Conservation (phyloP, 1,284 basidiomycete species). For the Trametes hirsuta region DNA sequence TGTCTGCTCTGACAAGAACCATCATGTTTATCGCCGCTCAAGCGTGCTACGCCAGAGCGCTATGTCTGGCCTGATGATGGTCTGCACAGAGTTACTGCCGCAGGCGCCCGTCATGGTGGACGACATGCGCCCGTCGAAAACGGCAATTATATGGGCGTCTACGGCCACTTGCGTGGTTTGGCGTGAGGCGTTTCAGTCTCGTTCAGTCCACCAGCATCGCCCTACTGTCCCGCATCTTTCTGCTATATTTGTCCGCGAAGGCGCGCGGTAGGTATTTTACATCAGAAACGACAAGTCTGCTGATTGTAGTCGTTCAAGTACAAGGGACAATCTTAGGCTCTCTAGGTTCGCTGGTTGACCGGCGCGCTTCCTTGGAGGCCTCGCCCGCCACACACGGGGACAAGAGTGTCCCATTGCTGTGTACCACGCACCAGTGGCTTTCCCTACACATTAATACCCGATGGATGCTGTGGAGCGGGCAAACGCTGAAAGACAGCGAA, state of each 20-base stretch:
- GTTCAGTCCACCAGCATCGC: neutral
- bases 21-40: slow-evolving; percentile 1
- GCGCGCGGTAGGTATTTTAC: neutral
- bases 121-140: neutral
- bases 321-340: no score
- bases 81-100: neutral
- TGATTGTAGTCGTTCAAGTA: no score
- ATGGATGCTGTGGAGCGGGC: slow-evolving; percentile 83
- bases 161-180: neutral
- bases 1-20: slow-evolving; percentile 10
- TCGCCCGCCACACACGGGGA: no score
- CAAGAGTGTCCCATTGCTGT: no score
- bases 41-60: neutral
- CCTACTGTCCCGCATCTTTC: neutral
- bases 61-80: slow-evolving; percentile 5
- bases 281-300: no score
- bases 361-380: no score
- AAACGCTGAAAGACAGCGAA: slow-evolving; percentile 67
- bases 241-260: neutral
- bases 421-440: no score
- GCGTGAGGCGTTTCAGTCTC: neutral
- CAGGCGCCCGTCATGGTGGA: slow-evolving; percentile 1
- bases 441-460: no score
- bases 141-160: slow-evolving; percentile 1
- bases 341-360: neutral